These are phyloP conservation scores for Pythium aristosporum DNA, from an alignment of 352 stramenopile species.

Conservation along the genomic window DNA sequence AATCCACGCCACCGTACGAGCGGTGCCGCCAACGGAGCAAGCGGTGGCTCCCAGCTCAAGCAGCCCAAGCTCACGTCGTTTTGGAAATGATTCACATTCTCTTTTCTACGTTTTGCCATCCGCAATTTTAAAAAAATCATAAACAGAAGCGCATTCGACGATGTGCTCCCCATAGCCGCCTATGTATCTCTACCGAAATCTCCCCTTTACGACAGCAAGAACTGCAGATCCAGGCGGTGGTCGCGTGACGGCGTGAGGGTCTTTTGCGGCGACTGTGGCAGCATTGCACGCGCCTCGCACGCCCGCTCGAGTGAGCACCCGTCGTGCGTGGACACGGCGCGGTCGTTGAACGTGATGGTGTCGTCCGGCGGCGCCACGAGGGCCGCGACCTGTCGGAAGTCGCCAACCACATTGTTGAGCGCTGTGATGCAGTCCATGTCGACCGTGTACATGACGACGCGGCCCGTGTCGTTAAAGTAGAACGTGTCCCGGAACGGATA, in stretches of 20 bases:
- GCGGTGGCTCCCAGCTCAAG: conserved; percentile 11
- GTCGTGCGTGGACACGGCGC: conserved; percentile 15
- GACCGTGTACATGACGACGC: conserved; percentile 22
- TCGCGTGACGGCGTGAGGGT: conserved; percentile 1
- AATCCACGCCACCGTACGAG: conserved; percentile 3
- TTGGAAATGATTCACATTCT: conserved; percentile 3
- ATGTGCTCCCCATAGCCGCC: too few species aligned
- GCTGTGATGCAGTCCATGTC: conserved; percentile 23
- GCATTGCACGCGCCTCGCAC: not conserved
- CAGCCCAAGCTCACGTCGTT: conserved; percentile 24
- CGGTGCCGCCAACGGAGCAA: not conserved
- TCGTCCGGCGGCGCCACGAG: conserved; percentile 13
- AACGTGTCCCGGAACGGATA: conserved; percentile 27
- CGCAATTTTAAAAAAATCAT: conserved; percentile 3
- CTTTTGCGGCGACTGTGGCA: not conserved
- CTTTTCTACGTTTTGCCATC: not conserved
- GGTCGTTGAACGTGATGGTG: conserved; percentile 19
- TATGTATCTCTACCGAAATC: too few species aligned
- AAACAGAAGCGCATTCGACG: too few species aligned
- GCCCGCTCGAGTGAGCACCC: conserved; percentile 10
- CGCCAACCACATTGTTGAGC: conserved; percentile 15
- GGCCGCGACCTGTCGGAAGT: conserved; percentile 13
- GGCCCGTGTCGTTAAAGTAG: conserved; percentile 20
- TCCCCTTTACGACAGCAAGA: conserved; percentile 13
- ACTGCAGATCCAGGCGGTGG: conserved; percentile 18